Conservation (phyloP, 176 grass and related monocot genomes). For the Aegilops longissima region DNA sequence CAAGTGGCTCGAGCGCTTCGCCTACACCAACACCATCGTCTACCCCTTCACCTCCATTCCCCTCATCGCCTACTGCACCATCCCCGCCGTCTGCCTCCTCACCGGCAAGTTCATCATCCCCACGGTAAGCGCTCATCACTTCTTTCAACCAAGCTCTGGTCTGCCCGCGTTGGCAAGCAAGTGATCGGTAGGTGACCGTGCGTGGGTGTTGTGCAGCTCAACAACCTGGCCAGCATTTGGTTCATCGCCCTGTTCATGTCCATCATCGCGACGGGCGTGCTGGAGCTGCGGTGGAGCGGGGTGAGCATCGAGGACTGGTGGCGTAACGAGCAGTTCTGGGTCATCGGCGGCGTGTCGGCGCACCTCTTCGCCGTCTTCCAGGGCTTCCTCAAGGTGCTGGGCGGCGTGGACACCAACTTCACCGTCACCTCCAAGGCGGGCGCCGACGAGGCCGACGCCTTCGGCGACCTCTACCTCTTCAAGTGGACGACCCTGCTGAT, state of each 20-base stretch:
- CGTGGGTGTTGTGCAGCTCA: constrained; percentile 42
- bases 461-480: constrained; percentile 94
- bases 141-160: not conserved
- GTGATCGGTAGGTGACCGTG: not conserved
- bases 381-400: constrained; percentile 87
- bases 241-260: constrained; percentile 87
- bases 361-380: constrained; percentile 94
- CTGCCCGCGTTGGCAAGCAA: not conserved
- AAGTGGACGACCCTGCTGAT: constrained; percentile 90
- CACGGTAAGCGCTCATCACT: constrained; percentile 40
- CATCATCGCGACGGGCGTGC: constrained; percentile 77
- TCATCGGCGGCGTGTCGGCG: constrained; percentile 80
- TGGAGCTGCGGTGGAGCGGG: constrained; percentile 87
- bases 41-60: constrained; percentile 97
- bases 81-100: constrained; percentile 86
- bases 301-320: constrained; percentile 97
- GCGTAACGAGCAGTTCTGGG: constrained; percentile 96
- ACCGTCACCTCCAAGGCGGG: constrained; percentile 86
- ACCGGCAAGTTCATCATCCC: constrained; percentile 97
- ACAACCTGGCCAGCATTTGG: constrained; percentile 91
- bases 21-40: constrained; percentile 97
- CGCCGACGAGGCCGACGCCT: constrained; percentile 64
- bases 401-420: constrained; percentile 93
- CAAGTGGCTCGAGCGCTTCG: constrained; percentile 93
- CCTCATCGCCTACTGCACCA: constrained; percentile 82